Percentiles rank a stretch among this genome's conserved stretches.
These are phyloP conservation scores for Lichtheimia hyalospora DNA, from an alignment of 371 early-diverging fungal genomes.

Conservation along the genomic window DNA sequence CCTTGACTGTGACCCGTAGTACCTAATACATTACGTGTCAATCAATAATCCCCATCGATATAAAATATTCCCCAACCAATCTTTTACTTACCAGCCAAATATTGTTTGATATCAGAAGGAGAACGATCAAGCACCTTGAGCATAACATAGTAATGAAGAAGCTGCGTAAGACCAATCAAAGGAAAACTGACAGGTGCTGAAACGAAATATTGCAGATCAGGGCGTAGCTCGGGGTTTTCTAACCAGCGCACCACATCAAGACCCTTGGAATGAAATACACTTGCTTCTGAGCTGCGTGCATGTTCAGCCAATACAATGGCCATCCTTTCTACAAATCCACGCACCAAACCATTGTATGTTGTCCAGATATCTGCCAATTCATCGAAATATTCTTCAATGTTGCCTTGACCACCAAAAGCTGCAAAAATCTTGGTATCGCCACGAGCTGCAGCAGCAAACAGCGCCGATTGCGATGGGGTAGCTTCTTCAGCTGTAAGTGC, in stretches of 20 bases:
- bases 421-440: conserved; percentile 77
- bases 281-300: conserved; percentile 70
- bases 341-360: conserved; percentile 81
- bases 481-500: conserved; percentile 44
- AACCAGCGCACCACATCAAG: conserved; percentile 90
- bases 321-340: conserved; percentile 79
- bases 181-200: conserved; percentile 88
- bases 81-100: conserved; percentile 39
- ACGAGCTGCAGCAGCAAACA: conserved; percentile 64
- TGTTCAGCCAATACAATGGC: conserved; percentile 71
- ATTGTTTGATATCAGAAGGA: conserved; percentile 42
- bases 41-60: not conserved
- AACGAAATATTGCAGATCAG: conserved; percentile 81
- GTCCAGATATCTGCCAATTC: conserved; percentile 82
- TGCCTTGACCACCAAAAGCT: conserved; percentile 97
- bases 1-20: conserved; percentile 95
- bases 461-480: conserved; percentile 57
- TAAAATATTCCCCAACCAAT: not conserved
- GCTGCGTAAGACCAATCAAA: conserved; percentile 87
- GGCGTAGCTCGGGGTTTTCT: conserved; percentile 80
- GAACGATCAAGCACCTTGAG: conserved; percentile 56
- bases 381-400: conserved; percentile 93
- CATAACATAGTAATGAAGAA: conserved; percentile 82
- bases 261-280: conserved; percentile 78
- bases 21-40: conserved; percentile 47